These are phyloP conservation scores for Chaetoscypha palmicola DNA, from an alignment of 2,329 filamentous ascomycete genomes.

Conservation along the genomic window DNA sequence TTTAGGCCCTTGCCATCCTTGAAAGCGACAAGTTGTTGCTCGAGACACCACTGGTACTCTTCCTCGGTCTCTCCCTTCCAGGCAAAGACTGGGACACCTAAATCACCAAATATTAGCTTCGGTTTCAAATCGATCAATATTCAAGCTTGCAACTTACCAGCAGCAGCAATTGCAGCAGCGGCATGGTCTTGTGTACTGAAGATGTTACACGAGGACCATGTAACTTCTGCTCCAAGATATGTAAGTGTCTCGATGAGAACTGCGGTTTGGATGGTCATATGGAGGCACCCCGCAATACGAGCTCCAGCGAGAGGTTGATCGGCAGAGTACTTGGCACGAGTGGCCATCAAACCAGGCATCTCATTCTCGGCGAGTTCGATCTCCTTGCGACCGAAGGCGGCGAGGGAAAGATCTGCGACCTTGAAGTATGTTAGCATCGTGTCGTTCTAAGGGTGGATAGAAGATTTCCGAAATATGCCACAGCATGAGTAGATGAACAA, in stretches of 20 bases:
- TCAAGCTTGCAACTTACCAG: conserved; percentile 15
- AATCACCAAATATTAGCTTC: conserved; percentile 12
- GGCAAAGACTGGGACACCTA: conserved; percentile 76
- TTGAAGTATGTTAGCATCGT: conserved; percentile 34
- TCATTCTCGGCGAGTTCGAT: conserved; percentile 95
- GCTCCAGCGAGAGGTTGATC: conserved; percentile 94
- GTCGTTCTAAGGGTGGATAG: no score
- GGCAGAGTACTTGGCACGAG: conserved; percentile 78
- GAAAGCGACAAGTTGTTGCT: conserved; percentile 96
- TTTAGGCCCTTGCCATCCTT: conserved; percentile 95
- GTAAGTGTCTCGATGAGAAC: conserved; percentile 98
- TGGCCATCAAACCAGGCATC: conserved; percentile 98
- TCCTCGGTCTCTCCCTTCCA: conserved; percentile 90
- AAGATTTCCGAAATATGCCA: no score
- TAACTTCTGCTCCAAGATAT: conserved; percentile 93
- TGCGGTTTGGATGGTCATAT: conserved; percentile 91
- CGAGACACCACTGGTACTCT: conserved; percentile 99
- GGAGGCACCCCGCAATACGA: conserved; percentile 84
- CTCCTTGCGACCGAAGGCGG: conserved; percentile 97
- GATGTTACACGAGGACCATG: conserved; percentile 99
- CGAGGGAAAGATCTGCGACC: conserved; percentile 96
- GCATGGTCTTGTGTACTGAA: conserved; percentile 99
- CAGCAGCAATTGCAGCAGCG: conserved; percentile 89
- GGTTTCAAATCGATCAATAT: background rate
- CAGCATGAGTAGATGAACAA: no score